A percentile compares a stretch with the other conserved stretches of the same genome.
phyloP scores from a whole-genome alignment of 192 early-diverging fungal genomes.

The Coemansia sp. region DNA sequence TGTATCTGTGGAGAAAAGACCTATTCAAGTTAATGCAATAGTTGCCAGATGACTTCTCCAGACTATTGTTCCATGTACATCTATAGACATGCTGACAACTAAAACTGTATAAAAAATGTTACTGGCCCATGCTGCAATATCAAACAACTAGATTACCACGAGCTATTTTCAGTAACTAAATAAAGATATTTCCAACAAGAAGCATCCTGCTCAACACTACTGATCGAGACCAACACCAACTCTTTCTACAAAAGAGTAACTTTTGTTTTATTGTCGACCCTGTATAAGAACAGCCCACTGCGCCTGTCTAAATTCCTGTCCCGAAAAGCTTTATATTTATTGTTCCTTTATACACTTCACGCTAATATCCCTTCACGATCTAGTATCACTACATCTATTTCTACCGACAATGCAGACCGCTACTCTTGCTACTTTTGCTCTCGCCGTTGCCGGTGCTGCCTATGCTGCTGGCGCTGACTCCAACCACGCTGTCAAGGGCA shows the following conservation, averaged over 20 bases:
- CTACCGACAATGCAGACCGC: conserved; percentile 40
- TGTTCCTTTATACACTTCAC: not conserved
- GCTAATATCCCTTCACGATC: not conserved
- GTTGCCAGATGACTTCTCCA: not conserved
- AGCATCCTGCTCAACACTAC: too few species aligned
- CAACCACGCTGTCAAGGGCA: conserved; percentile 25
- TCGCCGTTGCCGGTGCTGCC: conserved; percentile 45
- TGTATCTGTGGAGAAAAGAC: not conserved
- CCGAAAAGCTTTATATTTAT: not conserved
- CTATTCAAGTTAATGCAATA: too few species aligned
- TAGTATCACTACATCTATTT: not conserved
- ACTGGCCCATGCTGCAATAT: conserved; percentile 1
- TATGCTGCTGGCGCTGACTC: conserved; percentile 39
- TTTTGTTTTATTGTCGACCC: not conserved
- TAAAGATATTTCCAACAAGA: too few species aligned
- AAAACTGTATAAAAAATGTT: not conserved
- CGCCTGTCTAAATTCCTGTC: not conserved
- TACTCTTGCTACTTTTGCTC: conserved; percentile 33
- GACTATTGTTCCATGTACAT: not conserved
- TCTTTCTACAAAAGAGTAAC: too few species aligned
- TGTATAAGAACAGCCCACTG: not conserved
- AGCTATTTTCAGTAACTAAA: not conserved
- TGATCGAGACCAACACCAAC: too few species aligned
- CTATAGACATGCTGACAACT: not conserved
- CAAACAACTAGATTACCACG: not conserved